Evolutionary conservation across 768 basidiomycete genomes (phyloP), one percentile per base, ranked within the genome.

Genomic region (Solioccasus polychromus): DNA sequence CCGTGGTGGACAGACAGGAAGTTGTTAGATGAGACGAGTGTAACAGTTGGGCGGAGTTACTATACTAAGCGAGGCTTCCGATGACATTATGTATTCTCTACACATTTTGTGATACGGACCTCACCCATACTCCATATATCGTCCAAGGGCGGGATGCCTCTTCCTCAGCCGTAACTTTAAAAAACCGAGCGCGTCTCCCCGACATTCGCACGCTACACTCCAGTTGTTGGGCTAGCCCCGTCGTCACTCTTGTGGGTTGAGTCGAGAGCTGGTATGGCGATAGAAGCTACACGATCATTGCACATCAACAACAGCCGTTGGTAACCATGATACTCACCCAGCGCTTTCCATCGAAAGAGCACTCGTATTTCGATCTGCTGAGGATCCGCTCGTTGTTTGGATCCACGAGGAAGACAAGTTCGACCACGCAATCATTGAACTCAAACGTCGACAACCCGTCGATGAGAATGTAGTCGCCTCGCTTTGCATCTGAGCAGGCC

Each of bases 41-140:
- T n/a, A n/a, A n/a, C n/a, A n/a, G n/a, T n/a, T n/a, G 35, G 47
- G 61, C 56, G 63, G 63, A 60, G 57, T 52, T 57, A 10, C 15
- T 32, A 18, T 29, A 31, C 17, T 31, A 34, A 34, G 37, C 36
- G n/a, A n/a, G n/a, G n/a, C n/a, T n/a, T n/a, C n/a, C n/a, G n/a
- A n/a, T n/a, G n/a, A n/a, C n/a, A n/a, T n/a, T n/a, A n/a, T n/a
- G n/a, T n/a, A n/a, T n/a, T n/a, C n/a, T 38, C 52, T 50, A 58
- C 25, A 19, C 26, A 43, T 18, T 32, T 35, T 40, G 39, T 39
- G 49, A 36, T 42, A 53, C 19, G 20, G 46, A 59, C 43, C 69
- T 58, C 40, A 69, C 45, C 74, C 74, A 75, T 14, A 73, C 58
- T 49, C 71, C 75, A 39, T 66, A 61, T 42, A 77, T 50, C 40